Percentiles rank a stretch among this genome's conserved stretches.
phyloP scores from a whole-genome alignment of 176 grass and related monocot species.

The Zizania latifolia region DNA sequence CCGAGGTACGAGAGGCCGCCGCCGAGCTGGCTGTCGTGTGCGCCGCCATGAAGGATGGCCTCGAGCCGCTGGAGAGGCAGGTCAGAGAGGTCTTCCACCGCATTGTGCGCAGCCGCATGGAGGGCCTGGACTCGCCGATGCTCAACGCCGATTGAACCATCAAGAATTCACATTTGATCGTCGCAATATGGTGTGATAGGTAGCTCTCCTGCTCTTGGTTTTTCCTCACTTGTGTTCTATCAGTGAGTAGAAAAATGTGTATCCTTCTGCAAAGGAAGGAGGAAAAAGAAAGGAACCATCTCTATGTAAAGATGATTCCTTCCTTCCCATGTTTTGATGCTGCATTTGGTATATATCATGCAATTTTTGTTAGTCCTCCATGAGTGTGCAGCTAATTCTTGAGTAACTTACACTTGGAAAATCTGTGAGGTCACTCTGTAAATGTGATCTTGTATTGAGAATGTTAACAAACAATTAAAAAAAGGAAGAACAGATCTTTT shows the following conservation, averaged over 20 bases:
- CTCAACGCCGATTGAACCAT: constrained; percentile 39
- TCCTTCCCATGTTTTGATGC: constrained; percentile 46
- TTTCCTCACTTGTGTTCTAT: constrained; percentile 27
- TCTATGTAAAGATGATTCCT: constrained; percentile 47
- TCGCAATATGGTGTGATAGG: constrained; percentile 13
- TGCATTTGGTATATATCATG: constrained; percentile 35
- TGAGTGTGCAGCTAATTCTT: not conserved
- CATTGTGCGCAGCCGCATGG: constrained; percentile 85
- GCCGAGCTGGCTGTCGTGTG: constrained; percentile 54
- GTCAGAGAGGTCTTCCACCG: constrained; percentile 90
- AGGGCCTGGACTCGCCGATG: constrained; percentile 62
- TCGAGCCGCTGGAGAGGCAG: constrained; percentile 67
- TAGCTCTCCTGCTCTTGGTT: constrained; percentile 26
- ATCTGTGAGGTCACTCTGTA: not conserved
- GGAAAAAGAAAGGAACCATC: constrained; percentile 29
- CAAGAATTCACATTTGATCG: not conserved
- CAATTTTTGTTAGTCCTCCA: constrained; percentile 14
- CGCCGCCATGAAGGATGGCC: constrained; percentile 47
- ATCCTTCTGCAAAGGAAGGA: constrained; percentile 38
- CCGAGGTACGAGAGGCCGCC: constrained; percentile 39
- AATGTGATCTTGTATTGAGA: not conserved
- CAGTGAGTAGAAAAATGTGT: constrained; percentile 45
- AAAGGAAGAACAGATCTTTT: not conserved
- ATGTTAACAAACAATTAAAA: not conserved
- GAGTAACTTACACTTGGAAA: not conserved